Base-by-base conservation (phyloP, 768 basidiomycete genomes). In the Suillus placidus region DNA sequence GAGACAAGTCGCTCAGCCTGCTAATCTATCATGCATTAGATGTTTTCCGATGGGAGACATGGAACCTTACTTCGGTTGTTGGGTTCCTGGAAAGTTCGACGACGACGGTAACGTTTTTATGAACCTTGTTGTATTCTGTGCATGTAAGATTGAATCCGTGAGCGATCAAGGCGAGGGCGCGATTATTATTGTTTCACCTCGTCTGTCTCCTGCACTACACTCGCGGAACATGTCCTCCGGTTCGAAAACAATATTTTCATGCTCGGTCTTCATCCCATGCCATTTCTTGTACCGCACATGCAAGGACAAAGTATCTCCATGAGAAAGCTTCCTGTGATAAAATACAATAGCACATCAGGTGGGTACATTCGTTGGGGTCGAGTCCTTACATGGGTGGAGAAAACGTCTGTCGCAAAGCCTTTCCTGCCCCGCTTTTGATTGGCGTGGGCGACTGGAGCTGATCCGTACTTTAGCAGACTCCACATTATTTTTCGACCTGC, bases 351-450 rank as follows among this genome's bases (percentile, higher is more conserved):
- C 7, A 30, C 2, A 7, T 52, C 51, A 52, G 51, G 26, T 6
- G 8, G 30, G 8, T 9, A 30, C 8, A 30, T 1, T 30, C 0
- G 16, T 4, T 3, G 0, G 0, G 30, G 30, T 30, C 4, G 2
- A 52, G 16, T 30, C 30, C 26, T 9, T 30, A 52, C 51, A 52
- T 52, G 4, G 51, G 51, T 10, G 51, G 26, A 52, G 30, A 30
- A 52, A 52, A 30, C 1, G 16, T 5, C 16, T 18, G 26, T 30
- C 16, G 51, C 4, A 52, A 10, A 9, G 4, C 14, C 30, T 52
- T 52, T 52, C 16, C 51, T 30, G 51, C 8, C 14, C 51, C 51
- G 4, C 16, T 2, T 30, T 30, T 5, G 4, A 52, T 30, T 30
- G 30, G 37, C 26, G 1, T 56, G 23, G 62, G 23, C 52, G 16